Conservation (phyloP, 2,329 filamentous ascomycete species). For the Pseudogymnoascus sp. region DNA sequence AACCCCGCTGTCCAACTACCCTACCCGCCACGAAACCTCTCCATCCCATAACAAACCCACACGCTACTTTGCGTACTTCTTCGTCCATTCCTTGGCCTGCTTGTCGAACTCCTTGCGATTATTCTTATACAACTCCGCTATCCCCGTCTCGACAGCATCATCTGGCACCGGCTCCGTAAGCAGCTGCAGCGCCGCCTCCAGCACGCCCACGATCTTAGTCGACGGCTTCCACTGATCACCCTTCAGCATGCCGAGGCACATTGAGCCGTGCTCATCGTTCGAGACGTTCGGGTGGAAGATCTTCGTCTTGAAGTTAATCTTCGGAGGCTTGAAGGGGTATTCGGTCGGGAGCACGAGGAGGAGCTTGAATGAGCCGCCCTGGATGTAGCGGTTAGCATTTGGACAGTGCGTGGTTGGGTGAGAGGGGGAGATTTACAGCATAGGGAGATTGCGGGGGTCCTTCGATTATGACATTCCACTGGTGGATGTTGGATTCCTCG, state of each 20-base stretch:
- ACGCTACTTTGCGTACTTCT: conserved; percentile 49
- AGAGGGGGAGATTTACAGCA: conserved; percentile 41
- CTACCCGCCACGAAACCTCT: background rate
- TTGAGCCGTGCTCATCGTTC: conserved; percentile 66
- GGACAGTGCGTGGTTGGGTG: background rate
- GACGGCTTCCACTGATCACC: conserved; percentile 68
- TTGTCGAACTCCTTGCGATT: conserved; percentile 56
- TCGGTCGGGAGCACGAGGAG: conserved; percentile 59
- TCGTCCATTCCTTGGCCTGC: conserved; percentile 60
- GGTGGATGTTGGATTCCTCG: conserved; percentile 58
- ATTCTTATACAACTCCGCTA: conserved; percentile 63
- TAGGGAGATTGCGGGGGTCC: conserved; percentile 60
- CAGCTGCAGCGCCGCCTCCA: conserved; percentile 57
- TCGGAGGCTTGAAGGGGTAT: conserved; percentile 69
- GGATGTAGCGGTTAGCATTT: background rate
- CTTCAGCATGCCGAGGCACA: conserved; percentile 67
- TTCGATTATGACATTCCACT: conserved; percentile 61
- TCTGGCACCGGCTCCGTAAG: conserved; percentile 62
- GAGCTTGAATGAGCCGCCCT: conserved; percentile 60
- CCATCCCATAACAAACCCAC: background rate
- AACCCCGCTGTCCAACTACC: background rate
- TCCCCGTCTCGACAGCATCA: conserved; percentile 62
- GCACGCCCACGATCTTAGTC: conserved; percentile 58
- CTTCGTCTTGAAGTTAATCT: conserved; percentile 62
- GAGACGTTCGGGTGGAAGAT: conserved; percentile 72